Percentiles rank a stretch among this genome's conserved stretches.
Conservation (phyloP, 768 basidiomycete genomes). For the Boletus pseudo-olivaceus region DNA sequence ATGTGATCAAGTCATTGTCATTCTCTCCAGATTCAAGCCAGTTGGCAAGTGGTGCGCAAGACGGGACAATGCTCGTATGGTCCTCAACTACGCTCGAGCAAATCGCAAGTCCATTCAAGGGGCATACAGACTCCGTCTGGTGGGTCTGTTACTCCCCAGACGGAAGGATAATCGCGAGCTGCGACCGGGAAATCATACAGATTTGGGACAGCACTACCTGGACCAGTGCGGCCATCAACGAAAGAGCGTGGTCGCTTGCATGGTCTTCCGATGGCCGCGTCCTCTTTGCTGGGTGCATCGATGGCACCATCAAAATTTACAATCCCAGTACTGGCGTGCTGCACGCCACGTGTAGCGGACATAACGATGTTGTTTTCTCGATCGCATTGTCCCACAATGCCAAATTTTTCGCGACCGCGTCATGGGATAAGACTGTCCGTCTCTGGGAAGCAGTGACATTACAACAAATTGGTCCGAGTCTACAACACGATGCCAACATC, state of each 20-base stretch:
- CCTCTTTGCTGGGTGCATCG: constrained; percentile 18
- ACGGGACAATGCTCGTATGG: constrained; percentile 20
- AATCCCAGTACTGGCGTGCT: constrained; percentile 4
- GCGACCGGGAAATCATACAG: constrained; percentile 15
- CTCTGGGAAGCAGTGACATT: constrained; percentile 24
- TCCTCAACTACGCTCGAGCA: constrained; percentile 4
- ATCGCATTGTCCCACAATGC: constrained; percentile 18
- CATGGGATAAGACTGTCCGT: constrained; percentile 27
- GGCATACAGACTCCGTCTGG: constrained; percentile 14
- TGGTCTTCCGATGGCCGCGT: constrained; percentile 16
- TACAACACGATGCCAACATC: constrained; percentile 10
- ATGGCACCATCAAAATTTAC: constrained; percentile 15
- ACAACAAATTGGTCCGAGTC: constrained; percentile 15
- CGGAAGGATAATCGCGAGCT: constrained; percentile 18
- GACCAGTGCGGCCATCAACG: background rate
- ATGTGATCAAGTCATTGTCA: constrained; percentile 11
- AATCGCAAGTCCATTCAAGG: constrained; percentile 5
- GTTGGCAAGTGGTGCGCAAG: constrained; percentile 15
- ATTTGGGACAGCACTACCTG: constrained; percentile 16
- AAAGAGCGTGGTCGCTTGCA: constrained; percentile 19
- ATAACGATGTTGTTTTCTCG: constrained; percentile 19
- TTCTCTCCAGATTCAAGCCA: constrained; percentile 18
- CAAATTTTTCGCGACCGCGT: constrained; percentile 26
- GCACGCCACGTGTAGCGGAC: constrained; percentile 4
- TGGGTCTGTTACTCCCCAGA: constrained; percentile 18